These are phyloP conservation scores for Colletotrichum noveboracense DNA, from an alignment of 2,329 filamentous ascomycete genomes.

Conservation along the genomic window DNA sequence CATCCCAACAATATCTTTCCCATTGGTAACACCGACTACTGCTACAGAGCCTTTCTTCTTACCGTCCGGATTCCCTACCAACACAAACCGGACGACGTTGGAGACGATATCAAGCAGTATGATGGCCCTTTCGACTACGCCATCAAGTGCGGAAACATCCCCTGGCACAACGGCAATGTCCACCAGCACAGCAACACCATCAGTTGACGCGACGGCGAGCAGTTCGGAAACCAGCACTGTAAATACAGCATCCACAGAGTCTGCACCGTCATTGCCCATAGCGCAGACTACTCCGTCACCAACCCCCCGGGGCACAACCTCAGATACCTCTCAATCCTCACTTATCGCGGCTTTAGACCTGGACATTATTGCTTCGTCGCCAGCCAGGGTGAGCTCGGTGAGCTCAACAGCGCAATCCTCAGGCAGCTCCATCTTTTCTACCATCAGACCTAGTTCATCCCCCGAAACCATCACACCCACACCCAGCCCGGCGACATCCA, in stretches of 20 bases:
- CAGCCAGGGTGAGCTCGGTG: rapidly evolving
- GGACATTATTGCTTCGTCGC: rapidly evolving
- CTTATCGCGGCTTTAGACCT: neutral
- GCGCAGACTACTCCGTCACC: neutral
- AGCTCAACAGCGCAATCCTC: neutral
- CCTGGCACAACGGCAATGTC: rapidly evolving
- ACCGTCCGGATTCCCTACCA: neutral
- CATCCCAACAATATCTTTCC: neutral
- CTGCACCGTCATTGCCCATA: neutral
- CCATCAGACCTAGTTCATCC: neutral
- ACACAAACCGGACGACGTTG: rapidly evolving
- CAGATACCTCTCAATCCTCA: neutral
- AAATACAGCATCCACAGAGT: neutral
- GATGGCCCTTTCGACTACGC: rapidly evolving
- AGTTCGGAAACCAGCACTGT: neutral
- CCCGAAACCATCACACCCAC: neutral
- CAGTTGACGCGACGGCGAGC: neutral
- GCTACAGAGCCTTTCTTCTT: neutral
- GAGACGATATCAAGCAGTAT: neutral
- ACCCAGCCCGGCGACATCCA: neutral
- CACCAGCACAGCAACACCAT: neutral
- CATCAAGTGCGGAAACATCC: neutral
- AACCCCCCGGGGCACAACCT: neutral
- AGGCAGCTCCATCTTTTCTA: neutral
- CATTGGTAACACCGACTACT: neutral